phyloP scores from a whole-genome alignment of 257 asterid genomes.

The Leonotis leonurus region DNA sequence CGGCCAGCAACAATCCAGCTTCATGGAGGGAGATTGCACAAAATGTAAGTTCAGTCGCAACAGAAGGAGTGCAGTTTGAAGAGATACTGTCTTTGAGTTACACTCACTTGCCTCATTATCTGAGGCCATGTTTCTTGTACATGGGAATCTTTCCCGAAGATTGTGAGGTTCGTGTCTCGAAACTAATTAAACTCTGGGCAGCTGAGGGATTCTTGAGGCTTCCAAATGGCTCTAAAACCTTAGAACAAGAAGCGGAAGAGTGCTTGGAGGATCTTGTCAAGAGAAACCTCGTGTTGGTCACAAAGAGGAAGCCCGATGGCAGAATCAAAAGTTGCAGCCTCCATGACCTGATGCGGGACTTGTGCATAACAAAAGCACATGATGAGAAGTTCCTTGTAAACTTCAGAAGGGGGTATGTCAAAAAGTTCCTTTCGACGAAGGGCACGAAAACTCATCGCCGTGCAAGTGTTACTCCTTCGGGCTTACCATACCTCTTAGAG shows the following conservation, averaged over 20 bases:
- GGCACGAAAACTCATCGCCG: neutral
- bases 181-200: neutral
- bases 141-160: conserved; percentile 4
- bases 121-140: conserved; percentile 10
- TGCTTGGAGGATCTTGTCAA: conserved; percentile 3
- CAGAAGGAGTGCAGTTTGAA: neutral
- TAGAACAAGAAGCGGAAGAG: neutral
- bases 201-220: conserved; percentile 6
- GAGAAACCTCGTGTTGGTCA: conserved; percentile 3
- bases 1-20: neutral
- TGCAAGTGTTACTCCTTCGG: neutral
- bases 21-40: neutral
- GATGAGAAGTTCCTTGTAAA: neutral
- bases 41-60: neutral
- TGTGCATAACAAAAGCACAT: neutral
- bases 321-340: conserved; percentile 1
- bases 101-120: neutral
- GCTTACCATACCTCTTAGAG: neutral
- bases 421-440: neutral
- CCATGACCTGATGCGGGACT: conserved; percentile 7
- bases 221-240: neutral
- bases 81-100: conserved; percentile 7
- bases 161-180: neutral
- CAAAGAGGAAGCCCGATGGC: neutral
- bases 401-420: neutral